Evolutionary conservation across 106 monocot genomes (phyloP).

Genomic region (Narthecium ossifragum): DNA sequence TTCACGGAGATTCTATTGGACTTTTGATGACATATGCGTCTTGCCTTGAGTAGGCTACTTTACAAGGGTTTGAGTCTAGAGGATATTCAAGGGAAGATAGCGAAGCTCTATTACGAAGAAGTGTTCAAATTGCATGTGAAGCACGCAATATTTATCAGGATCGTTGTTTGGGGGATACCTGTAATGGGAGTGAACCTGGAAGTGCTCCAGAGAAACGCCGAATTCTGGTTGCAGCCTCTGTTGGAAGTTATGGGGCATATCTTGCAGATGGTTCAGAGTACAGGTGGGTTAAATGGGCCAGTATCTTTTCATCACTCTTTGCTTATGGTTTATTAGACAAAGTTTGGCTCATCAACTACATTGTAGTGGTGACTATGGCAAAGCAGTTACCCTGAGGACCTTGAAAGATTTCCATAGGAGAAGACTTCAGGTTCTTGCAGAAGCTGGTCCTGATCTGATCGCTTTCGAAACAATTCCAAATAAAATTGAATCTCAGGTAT

Average conservation of each 20-base stretch:
- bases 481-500: slow-evolving; percentile 82
- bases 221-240: slow-evolving; percentile 77
- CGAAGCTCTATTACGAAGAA: slow-evolving; percentile 66
- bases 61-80: slow-evolving; percentile 78
- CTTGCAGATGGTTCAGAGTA: slow-evolving; percentile 97
- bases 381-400: slow-evolving; percentile 39
- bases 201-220: slow-evolving; percentile 11
- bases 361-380: slow-evolving; percentile 82
- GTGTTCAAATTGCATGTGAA: slow-evolving; percentile 83
- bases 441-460: slow-evolving; percentile 78
- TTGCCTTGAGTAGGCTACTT: slow-evolving; percentile 61
- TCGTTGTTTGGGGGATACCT: slow-evolving; percentile 7
- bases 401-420: slow-evolving; percentile 81
- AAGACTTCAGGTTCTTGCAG: slow-evolving; percentile 78
- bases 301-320: background rate
- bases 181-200: background rate
- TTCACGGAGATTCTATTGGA: background rate
- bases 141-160: slow-evolving; percentile 60
- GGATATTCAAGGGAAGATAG: slow-evolving; percentile 68
- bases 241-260: slow-evolving; percentile 95
- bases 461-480: slow-evolving; percentile 94
- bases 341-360: background rate
- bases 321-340: background rate
- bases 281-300: slow-evolving; percentile 20
- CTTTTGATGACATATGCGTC: no score